Evolutionary conservation across 306 rosid genomes (phyloP), one percentile per base, ranked within the genome.

Genomic region (Myrica gale): DNA sequence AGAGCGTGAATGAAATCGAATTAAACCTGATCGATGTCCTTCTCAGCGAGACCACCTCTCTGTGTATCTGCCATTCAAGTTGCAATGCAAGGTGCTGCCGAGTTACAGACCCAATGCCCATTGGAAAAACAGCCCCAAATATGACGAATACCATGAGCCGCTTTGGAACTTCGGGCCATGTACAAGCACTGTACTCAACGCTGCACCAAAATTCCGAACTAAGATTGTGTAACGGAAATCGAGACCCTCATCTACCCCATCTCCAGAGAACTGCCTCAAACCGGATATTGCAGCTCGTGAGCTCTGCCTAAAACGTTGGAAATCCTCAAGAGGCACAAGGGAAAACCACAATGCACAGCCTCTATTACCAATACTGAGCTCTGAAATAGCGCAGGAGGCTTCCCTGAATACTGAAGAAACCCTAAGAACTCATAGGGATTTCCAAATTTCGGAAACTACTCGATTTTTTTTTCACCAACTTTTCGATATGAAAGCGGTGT

Each of bases 1-100:
- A 67, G 50, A 42, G 3, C 65, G 78, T 41, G 53, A 69, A 72
- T 5, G 52, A 76, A 53, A 78, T 39, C 55, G 68, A 78, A 78
- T 45, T 4, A 75, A 83, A 94, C 98, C 96, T 94, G 93, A 57
- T 94, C 97, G 66, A 86, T 84, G 83, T 94, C 96, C 91, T 85
- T 94, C 66, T 90, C 92, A 76, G 80, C 88, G 56, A 69, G 56
- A 85, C 85, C 80, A 51, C 79, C 74, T 84, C 84, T 86, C 78
- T 78, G 96, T 85, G 81, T 81, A 87, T 91, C 97, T 85, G 98
- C 95, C 98, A 94, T 94, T 94, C 90, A 92, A 89, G 92, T 83
- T 89, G 90, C 85, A 86, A 83, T 83, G 66, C 74, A 71, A 81
- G 69, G 81, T 70, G 74, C 76, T 85, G 78, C 82, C 79, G 74